phyloP scores from a whole-genome alignment of 306 rosid genomes.

The Canavalia ensiformis region DNA sequence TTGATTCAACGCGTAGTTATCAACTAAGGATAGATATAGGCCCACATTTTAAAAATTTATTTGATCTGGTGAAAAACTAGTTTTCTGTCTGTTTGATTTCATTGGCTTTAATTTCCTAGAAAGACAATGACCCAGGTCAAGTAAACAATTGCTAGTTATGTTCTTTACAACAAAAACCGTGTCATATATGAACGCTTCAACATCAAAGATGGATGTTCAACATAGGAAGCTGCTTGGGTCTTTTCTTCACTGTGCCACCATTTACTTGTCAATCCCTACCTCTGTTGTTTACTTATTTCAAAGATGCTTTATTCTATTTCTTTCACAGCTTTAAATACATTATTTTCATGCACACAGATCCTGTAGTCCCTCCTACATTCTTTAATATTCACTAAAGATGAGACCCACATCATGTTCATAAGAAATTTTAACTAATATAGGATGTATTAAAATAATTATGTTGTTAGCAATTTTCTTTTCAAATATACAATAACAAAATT shows the following conservation, averaged over 20 bases:
- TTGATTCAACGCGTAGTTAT: not conserved
- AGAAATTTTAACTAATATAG: no score
- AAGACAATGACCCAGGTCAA: slow-evolving; percentile 51
- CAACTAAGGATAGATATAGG: slow-evolving; percentile 12
- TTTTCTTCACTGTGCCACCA: not conserved
- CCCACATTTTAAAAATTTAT: not conserved
- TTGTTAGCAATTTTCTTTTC: no score
- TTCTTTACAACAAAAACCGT: slow-evolving; percentile 12
- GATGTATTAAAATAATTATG: no score
- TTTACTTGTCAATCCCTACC: not conserved
- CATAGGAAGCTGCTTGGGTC: not conserved
- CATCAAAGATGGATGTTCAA: not conserved
- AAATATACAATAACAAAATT: not conserved
- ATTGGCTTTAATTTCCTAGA: not conserved
- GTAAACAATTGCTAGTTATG: slow-evolving; percentile 34
- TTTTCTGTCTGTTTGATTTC: not conserved
- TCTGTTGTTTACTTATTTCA: not conserved
- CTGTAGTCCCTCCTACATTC: not conserved
- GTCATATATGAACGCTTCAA: not conserved
- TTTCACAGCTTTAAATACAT: not conserved
- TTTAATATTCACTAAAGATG: no score
- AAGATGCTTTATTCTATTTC: not conserved
- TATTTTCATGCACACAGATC: not conserved
- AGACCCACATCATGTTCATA: no score
- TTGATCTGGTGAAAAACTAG: not conserved